Evolutionary conservation across 2,329 filamentous ascomycete genomes (phyloP), one percentile per base, ranked within the genome.

Genomic region (Curvularia spicifera): DNA sequence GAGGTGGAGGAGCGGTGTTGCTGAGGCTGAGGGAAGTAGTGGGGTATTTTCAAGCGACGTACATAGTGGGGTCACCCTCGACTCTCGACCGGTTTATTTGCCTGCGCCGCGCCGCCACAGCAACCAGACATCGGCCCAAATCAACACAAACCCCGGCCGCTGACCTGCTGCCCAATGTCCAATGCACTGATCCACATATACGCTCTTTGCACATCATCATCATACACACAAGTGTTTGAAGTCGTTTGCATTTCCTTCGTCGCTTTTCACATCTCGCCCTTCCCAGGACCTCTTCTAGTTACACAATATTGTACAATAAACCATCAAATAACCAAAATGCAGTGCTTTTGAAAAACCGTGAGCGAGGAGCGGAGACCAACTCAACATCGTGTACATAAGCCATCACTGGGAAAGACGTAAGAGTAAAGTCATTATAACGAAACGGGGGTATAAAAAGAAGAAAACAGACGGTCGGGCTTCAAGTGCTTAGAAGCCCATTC

Each of bases 401-500:
- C 65, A 68, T 65, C 64, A 69, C 68, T 65, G 68, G 66, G 68
- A 65, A 65, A 71, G 70, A 64, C 60, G 64, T 54, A 65, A 69
- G 60, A 68, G 64, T 69, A 71, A 69, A 71, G 67, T 67, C 70
- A 70, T 66, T 72, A 73, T 73, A 75, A 63, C 64, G 59, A 64
- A 71, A 62, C 56, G 53, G 62, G 65, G 66, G 67, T 69, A 68
- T 72, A 64, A 68, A 64, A 66, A 68, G 54, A 69, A 71, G 63
- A 61, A 72, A 58, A 60, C 51, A 63, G 66, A 65, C 62, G 58
- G 58, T 64, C 43, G 46, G 51, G 49, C 51, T 62, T 59, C 60
- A 45, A 5, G 35, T 59, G 53, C 70, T 82, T 85, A 85, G 81
- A 85, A 85, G 49, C 71, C 71, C 88, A 91, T 91, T 67, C 86